Evolutionary conservation across 164 flowering plant species (phyloP).

Genomic region (Umbellularia californica): DNA sequence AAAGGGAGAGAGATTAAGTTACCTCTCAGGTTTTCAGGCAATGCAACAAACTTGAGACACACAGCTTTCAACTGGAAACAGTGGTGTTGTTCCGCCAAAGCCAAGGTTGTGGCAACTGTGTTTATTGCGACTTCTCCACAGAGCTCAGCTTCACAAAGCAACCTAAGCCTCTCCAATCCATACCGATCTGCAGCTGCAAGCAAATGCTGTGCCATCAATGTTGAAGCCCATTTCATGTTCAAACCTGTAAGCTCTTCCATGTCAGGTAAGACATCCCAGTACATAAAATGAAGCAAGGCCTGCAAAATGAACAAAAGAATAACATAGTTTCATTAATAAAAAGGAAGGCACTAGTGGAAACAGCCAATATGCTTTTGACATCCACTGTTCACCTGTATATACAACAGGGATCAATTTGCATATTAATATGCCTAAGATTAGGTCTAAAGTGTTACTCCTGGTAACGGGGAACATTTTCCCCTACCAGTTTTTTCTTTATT

Average conservation of each 20-base stretch:
- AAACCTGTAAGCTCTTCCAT: conserved; percentile 74
- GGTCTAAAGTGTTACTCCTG: too few relatives aligned
- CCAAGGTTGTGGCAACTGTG: conserved; percentile 89
- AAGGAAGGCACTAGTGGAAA: too few relatives aligned
- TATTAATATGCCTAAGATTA: too few relatives aligned
- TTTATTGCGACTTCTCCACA: conserved; percentile 85
- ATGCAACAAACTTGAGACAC: conserved; percentile 78
- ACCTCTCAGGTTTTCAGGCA: conserved; percentile 70
- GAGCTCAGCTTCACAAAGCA: conserved; percentile 79
- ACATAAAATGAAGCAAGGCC: conserved; percentile 85
- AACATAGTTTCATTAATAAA: not conserved
- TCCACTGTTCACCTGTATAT: too few relatives aligned
- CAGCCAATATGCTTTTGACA: too few relatives aligned
- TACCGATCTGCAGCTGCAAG: conserved; percentile 95
- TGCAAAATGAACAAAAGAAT: conserved; percentile 21
- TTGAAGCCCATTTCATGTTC: conserved; percentile 77
- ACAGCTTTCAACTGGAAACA: conserved; percentile 78
- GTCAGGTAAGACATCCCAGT: conserved; percentile 85
- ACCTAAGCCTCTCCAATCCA: conserved; percentile 82
- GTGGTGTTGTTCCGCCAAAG: conserved; percentile 96
- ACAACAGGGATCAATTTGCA: not conserved
- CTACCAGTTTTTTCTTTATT: too few relatives aligned
- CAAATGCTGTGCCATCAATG: conserved; percentile 86
- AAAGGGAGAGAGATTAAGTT: conserved; percentile 3
- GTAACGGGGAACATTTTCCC: too few relatives aligned